phyloP scores from a whole-genome alignment of 495 filamentous ascomycete species.

The Neurospora cerealis region DNA sequence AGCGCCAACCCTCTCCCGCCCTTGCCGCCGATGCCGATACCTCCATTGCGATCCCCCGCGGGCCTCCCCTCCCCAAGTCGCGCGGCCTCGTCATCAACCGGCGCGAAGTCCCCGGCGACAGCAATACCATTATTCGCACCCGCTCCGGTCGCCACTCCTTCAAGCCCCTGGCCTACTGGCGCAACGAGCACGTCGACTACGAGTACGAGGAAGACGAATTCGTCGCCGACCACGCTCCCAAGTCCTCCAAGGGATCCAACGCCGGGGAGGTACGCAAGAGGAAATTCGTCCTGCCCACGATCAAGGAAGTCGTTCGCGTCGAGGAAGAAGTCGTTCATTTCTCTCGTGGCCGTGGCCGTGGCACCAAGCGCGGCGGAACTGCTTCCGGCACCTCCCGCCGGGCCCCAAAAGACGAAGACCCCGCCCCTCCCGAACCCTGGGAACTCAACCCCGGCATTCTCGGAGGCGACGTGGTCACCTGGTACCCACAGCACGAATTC shows the following conservation, averaged over 20 bases:
- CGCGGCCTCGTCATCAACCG: slow-evolving; percentile 63
- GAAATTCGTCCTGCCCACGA: slow-evolving; percentile 49
- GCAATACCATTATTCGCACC: slow-evolving; percentile 39
- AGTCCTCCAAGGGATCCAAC: slow-evolving; percentile 13
- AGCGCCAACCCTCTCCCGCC: slow-evolving; percentile 28
- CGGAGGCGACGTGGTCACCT: slow-evolving; percentile 33
- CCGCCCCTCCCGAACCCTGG: slow-evolving; percentile 40
- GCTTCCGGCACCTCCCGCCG: neutral
- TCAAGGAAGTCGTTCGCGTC: slow-evolving; percentile 67
- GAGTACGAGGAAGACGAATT: slow-evolving; percentile 40
- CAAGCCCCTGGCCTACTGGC: slow-evolving; percentile 79
- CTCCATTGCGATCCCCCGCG: slow-evolving; percentile 30
- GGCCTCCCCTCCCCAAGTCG: slow-evolving; percentile 43
- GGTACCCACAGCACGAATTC: slow-evolving; percentile 37
- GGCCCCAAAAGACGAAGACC: slow-evolving; percentile 30
- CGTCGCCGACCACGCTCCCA: neutral
- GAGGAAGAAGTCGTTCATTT: slow-evolving; percentile 42
- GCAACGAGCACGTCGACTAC: slow-evolving; percentile 67
- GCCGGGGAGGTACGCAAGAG: slow-evolving; percentile 4
- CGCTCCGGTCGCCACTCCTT: slow-evolving; percentile 47
- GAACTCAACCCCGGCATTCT: slow-evolving; percentile 37
- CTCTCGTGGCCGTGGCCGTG: neutral
- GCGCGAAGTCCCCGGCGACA: slow-evolving; percentile 48
- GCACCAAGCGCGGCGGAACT: neutral
- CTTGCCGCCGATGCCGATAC: slow-evolving; percentile 21